phyloP scores from a whole-genome alignment of 768 basidiomycete species.

The Panellus pusillus region DNA sequence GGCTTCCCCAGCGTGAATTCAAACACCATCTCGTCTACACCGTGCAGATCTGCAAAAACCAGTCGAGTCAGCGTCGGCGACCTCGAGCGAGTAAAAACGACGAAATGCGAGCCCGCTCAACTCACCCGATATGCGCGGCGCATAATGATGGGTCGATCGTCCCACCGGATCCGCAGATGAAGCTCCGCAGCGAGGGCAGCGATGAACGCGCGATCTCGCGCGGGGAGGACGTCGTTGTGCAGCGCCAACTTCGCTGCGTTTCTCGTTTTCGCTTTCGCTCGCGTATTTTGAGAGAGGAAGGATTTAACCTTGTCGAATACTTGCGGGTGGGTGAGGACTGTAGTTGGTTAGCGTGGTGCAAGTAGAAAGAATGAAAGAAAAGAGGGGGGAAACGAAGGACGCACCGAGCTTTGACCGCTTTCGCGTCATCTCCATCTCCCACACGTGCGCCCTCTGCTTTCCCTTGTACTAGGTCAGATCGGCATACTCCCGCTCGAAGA shows the following conservation, averaged over 20 bases:
- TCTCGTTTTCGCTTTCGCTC: slow-evolving; percentile 31
- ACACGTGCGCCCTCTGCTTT: slow-evolving; percentile 76
- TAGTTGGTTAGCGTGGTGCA: too few species aligned
- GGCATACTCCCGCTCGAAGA: slow-evolving; percentile 87
- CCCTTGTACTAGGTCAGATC: slow-evolving; percentile 94
- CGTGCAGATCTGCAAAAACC: too few species aligned
- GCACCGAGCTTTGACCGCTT: slow-evolving; percentile 65
- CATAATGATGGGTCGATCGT: too few species aligned
- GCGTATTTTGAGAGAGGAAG: too few species aligned
- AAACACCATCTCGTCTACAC: slow-evolving; percentile 82
- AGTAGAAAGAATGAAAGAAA: too few species aligned
- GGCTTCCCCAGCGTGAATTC: slow-evolving; percentile 86
- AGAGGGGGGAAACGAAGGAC: not conserved
- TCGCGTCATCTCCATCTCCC: slow-evolving; percentile 62
- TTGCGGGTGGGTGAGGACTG: slow-evolving; percentile 76
- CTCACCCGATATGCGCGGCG: too few species aligned
- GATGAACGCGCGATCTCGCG: too few species aligned
- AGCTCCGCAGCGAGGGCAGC: too few species aligned
- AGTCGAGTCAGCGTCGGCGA: not conserved
- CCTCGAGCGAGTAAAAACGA: not conserved
- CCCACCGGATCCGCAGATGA: too few species aligned
- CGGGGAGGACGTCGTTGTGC: too few species aligned
- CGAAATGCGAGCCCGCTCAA: not conserved
- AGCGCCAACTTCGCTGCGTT: slow-evolving; percentile 55
- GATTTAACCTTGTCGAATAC: slow-evolving; percentile 78